phyloP scores from a whole-genome alignment of 768 basidiomycete genomes.

The Cystobasidium onofrii region DNA sequence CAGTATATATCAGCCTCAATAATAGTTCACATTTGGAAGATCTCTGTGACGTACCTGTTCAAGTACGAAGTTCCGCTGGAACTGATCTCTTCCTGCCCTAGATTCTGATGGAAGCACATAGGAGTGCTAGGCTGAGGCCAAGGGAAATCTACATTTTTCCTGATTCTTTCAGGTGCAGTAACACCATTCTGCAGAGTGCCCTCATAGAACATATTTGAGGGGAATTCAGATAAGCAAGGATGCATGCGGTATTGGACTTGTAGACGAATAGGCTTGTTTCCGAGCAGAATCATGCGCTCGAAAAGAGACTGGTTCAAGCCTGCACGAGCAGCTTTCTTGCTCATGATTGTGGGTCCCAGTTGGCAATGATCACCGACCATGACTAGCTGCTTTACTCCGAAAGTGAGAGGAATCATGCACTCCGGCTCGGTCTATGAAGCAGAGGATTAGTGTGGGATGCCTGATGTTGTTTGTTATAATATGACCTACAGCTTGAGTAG shows the following conservation, averaged over 20 bases:
- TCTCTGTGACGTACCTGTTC: constrained; percentile 58
- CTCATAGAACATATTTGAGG: constrained; percentile 99
- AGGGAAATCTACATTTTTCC: constrained; percentile 98
- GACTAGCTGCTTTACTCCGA: constrained; percentile 97
- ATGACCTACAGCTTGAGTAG: constrained; percentile 59
- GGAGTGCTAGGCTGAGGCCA: constrained; percentile 96
- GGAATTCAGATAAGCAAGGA: constrained; percentile 96
- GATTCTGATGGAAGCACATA: constrained; percentile 99
- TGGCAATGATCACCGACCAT: constrained; percentile 75
- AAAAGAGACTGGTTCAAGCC: constrained; percentile 97
- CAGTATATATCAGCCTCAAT: constrained; percentile 14
- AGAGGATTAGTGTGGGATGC: too few relatives aligned
- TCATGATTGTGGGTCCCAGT: constrained; percentile 99
- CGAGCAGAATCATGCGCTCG: constrained; percentile 88
- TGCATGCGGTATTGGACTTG: constrained; percentile 99
- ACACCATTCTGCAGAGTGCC: constrained; percentile 98
- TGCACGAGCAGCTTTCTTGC: constrained; percentile 99
- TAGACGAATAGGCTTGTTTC: constrained; percentile 91
- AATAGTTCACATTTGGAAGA: not conserved
- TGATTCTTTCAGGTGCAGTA: constrained; percentile 89
- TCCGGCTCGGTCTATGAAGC: constrained; percentile 50
- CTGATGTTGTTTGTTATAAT: not conserved
- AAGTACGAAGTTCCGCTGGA: constrained; percentile 97
- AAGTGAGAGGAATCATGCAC: constrained; percentile 97
- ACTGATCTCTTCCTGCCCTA: constrained; percentile 97